Evolutionary conservation across 305 asterid species (phyloP).

Genomic region (Solanum hybrid): DNA sequence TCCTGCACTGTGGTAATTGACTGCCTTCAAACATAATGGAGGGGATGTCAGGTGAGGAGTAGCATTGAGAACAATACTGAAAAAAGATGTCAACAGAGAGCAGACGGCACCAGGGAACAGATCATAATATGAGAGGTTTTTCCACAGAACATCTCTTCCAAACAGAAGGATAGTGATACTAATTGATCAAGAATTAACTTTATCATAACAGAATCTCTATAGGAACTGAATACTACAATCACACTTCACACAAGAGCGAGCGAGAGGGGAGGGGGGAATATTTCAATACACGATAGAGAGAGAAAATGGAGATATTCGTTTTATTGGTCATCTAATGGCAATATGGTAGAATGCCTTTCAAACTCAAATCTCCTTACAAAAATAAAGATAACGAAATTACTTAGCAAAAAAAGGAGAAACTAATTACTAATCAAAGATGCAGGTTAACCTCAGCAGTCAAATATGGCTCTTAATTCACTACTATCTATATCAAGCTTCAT

Average conservation of each 20-base stretch:
- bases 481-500: neutral
- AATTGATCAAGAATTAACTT: neutral
- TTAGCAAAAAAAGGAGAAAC: neutral
- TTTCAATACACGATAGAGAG: neutral
- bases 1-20: slow-evolving; percentile 83
- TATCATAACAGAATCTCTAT: neutral
- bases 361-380: neutral
- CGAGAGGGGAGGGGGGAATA: neutral
- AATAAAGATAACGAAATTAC: neutral
- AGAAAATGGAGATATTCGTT: neutral
- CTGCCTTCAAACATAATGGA: slow-evolving; percentile 58
- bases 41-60: slow-evolving; percentile 12
- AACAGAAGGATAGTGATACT: neutral
- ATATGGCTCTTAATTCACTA: neutral
- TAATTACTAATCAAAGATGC: neutral
- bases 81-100: neutral
- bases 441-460: neutral
- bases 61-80: neutral
- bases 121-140: neutral
- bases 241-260: neutral
- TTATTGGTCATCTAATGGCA: neutral
- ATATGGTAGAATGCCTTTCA: neutral
- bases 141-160: neutral
- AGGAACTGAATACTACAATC: neutral
- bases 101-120: neutral